Conservation (phyloP, 1,139 yeast species). For the Magnusiomyces sp. region DNA sequence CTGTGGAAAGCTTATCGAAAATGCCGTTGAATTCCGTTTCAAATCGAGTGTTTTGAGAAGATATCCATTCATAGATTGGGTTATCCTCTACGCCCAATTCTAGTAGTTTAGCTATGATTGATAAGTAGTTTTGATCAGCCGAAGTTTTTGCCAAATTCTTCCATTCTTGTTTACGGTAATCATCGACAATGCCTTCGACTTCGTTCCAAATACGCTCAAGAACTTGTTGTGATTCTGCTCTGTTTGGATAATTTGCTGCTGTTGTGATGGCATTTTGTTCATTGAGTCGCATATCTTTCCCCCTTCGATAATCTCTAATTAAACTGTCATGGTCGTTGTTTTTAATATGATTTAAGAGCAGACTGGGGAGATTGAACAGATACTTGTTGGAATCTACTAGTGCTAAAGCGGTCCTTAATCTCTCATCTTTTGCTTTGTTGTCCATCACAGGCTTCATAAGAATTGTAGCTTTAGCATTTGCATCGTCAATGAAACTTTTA, state of each 20-base stretch:
- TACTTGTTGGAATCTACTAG: slow-evolving; percentile 54
- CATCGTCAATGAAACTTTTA: slow-evolving; percentile 29
- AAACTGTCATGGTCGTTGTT: slow-evolving; percentile 63
- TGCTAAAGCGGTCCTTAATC: slow-evolving; percentile 51
- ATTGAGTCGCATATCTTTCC: slow-evolving; percentile 34
- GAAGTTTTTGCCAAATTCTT: slow-evolving; percentile 41
- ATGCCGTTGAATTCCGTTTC: slow-evolving; percentile 34
- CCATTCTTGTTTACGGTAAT: slow-evolving; percentile 59
- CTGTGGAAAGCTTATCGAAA: slow-evolving; percentile 30
- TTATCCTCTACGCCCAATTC: slow-evolving; percentile 53
- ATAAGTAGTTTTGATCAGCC: slow-evolving; percentile 42
- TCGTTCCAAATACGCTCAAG: slow-evolving; percentile 55
- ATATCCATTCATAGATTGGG: slow-evolving; percentile 58
- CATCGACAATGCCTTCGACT: slow-evolving; percentile 54
- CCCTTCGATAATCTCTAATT: slow-evolving; percentile 59
- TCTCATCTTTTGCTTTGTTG: slow-evolving; percentile 50
- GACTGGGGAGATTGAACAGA: slow-evolving; percentile 66
- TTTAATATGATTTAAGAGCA: slow-evolving; percentile 44
- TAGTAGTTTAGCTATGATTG: slow-evolving; percentile 48
- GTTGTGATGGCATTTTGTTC: slow-evolving; percentile 16
- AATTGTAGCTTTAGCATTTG: slow-evolving; percentile 44
- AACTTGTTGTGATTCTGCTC: slow-evolving; percentile 22
- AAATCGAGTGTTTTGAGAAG: slow-evolving; percentile 39
- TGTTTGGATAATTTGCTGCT: slow-evolving; percentile 20
- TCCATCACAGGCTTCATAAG: slow-evolving; percentile 71